These are phyloP conservation scores for Boletus edulis DNA, from an alignment of 768 basidiomycete species.

Conservation along the genomic window DNA sequence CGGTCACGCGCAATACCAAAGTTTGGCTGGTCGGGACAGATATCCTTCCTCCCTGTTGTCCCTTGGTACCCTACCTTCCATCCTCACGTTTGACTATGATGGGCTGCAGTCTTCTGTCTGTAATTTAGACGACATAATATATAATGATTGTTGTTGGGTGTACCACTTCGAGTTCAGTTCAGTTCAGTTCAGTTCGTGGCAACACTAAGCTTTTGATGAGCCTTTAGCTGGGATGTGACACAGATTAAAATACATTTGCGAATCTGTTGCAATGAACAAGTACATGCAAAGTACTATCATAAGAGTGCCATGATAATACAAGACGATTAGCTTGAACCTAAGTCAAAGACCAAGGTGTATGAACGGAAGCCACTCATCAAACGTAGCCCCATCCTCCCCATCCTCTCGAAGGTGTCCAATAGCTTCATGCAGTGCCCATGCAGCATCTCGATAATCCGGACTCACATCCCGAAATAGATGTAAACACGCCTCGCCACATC, in stretches of 20 bases:
- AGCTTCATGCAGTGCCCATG: neutral
- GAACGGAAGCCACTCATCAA: slow-evolving; percentile 8
- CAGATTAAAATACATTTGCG: no score
- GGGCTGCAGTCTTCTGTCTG: slow-evolving; percentile 3
- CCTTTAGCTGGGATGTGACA: no score
- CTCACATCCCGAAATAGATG: neutral
- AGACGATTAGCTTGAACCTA: no score
- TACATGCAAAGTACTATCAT: no score
- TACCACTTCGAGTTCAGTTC: no score
- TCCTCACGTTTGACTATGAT: slow-evolving; percentile 23
- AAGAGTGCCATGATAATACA: no score
- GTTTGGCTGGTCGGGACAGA: slow-evolving; percentile 2
- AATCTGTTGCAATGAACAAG: no score
- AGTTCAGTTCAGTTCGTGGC: no score
- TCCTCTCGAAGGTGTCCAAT: neutral
- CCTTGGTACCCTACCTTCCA: slow-evolving; percentile 17
- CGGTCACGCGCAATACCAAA: slow-evolving; percentile 4
- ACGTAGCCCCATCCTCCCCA: neutral
- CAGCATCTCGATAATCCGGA: neutral
- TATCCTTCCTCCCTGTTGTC: slow-evolving; percentile 1
- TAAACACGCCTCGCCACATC: slow-evolving; percentile 16
- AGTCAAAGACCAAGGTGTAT: slow-evolving; percentile 5
- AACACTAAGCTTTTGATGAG: no score
- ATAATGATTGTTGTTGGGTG: neutral
- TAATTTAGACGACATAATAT: slow-evolving; percentile 13